These are phyloP conservation scores for Colletotrichum aenigma DNA, from an alignment of 2,329 filamentous ascomycete genomes.

Conservation along the genomic window DNA sequence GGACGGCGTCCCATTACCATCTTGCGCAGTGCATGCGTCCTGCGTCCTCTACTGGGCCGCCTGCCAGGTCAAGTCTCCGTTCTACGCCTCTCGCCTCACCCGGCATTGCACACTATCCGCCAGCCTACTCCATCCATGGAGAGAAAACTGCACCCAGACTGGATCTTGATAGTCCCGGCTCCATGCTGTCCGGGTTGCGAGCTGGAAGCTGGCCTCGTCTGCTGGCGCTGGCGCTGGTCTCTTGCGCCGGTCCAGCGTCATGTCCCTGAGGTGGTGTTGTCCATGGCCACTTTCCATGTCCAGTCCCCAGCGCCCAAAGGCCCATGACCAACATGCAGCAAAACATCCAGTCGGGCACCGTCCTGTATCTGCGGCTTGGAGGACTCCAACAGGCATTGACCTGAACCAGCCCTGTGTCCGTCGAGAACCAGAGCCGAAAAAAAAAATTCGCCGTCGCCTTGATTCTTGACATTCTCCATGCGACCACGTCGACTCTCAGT, in stretches of 20 bases:
- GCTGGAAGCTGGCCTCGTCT: neutral
- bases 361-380: neutral
- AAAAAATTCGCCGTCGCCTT: neutral
- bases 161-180: neutral
- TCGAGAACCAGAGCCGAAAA: neutral
- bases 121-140: neutral
- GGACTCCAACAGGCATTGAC: conserved; percentile 15
- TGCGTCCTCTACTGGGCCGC: neutral
- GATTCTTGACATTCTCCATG: neutral
- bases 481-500: neutral
- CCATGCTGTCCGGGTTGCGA: neutral
- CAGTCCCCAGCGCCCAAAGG: neutral
- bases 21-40: conserved; percentile 14
- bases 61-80: neutral
- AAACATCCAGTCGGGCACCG: neutral
- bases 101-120: neutral
- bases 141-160: neutral
- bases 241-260: neutral
- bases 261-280: neutral
- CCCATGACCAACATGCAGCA: neutral
- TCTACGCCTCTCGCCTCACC: conserved; percentile 12
- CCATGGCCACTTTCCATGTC: neutral
- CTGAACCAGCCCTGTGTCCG: neutral
- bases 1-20: neutral
- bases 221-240: neutral